Evolutionary conservation across 2,329 filamentous ascomycete genomes (phyloP).

Genomic region (Calonectria pseudoreteaudii): DNA sequence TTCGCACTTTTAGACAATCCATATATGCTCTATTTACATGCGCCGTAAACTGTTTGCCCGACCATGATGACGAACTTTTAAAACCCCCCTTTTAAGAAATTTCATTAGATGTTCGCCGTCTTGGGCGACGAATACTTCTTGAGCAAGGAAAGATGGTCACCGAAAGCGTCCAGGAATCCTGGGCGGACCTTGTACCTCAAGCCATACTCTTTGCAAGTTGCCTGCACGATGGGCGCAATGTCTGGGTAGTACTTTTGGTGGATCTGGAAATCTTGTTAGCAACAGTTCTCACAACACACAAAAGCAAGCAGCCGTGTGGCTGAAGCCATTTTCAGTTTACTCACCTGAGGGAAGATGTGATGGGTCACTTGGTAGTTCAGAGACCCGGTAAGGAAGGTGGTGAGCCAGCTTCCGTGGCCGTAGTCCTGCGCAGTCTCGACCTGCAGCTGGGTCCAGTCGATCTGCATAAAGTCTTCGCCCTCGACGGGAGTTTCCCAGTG

Average conservation of each 20-base stretch:
- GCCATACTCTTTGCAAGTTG: constrained; percentile 2
- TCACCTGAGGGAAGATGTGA: neutral
- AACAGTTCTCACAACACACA: no score
- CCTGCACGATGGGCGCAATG: neutral
- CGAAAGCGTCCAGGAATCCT: neutral
- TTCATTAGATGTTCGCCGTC: neutral
- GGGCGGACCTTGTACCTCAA: constrained; percentile 1
- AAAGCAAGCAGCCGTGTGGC: no score
- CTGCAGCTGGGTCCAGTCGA: constrained; percentile 1
- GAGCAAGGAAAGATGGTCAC: neutral
- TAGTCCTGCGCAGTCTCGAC: constrained; percentile 1
- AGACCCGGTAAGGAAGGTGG: neutral
- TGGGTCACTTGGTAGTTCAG: constrained; percentile 1
- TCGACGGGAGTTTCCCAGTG: neutral
- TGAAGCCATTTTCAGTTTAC: neutral
- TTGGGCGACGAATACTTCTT: neutral
- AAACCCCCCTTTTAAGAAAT: neutral
- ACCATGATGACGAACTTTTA: neutral
- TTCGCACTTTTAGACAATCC: neutral
- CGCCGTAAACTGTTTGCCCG: neutral
- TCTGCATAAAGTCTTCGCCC: neutral
- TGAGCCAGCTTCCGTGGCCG: neutral
- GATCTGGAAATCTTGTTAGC: neutral
- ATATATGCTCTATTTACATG: neutral
- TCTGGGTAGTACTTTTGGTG: constrained; percentile 4